Percentiles rank a stretch among this genome's conserved stretches.
phyloP scores from a whole-genome alignment of 345 rosid species.

The Chamaenerion angustifolium region DNA sequence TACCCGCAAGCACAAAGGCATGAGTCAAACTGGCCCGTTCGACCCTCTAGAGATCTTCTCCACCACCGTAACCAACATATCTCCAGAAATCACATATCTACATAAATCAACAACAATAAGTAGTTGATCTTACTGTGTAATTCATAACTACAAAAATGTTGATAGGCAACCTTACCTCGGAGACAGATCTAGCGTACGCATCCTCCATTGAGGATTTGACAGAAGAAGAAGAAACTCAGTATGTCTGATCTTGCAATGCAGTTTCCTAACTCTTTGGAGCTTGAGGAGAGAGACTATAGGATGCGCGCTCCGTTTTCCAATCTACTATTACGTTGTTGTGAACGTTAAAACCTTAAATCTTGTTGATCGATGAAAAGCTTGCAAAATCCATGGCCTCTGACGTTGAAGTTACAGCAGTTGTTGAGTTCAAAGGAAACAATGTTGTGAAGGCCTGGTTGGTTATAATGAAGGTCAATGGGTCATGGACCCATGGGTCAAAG shows the following conservation, averaged over 20 bases:
- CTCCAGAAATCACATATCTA: background rate
- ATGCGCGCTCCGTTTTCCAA: too few relatives aligned
- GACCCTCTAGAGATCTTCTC: too few relatives aligned
- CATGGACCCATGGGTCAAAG: too few relatives aligned
- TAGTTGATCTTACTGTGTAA: background rate
- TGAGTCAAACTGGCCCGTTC: too few relatives aligned
- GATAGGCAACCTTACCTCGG: constrained; percentile 41
- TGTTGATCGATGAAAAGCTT: too few relatives aligned
- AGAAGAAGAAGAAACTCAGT: constrained; percentile 1
- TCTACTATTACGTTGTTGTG: too few relatives aligned
- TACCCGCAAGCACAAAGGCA: too few relatives aligned
- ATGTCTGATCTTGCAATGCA: background rate
- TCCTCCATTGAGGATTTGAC: constrained; percentile 48
- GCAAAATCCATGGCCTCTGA: background rate
- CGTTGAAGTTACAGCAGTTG: background rate
- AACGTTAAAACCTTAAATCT: too few relatives aligned
- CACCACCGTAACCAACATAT: too few relatives aligned
- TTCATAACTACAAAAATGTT: background rate
- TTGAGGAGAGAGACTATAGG: background rate
- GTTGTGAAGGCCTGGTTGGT: too few relatives aligned
- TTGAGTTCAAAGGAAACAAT: too few relatives aligned
- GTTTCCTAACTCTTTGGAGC: background rate
- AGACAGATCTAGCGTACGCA: constrained; percentile 85
- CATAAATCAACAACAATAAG: background rate
- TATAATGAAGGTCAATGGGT: too few relatives aligned